Percentiles rank a stretch among this genome's conserved stretches.
Evolutionary conservation across 1,284 basidiomycete species (phyloP).

Genomic region (Apiotrichum sp.): DNA sequence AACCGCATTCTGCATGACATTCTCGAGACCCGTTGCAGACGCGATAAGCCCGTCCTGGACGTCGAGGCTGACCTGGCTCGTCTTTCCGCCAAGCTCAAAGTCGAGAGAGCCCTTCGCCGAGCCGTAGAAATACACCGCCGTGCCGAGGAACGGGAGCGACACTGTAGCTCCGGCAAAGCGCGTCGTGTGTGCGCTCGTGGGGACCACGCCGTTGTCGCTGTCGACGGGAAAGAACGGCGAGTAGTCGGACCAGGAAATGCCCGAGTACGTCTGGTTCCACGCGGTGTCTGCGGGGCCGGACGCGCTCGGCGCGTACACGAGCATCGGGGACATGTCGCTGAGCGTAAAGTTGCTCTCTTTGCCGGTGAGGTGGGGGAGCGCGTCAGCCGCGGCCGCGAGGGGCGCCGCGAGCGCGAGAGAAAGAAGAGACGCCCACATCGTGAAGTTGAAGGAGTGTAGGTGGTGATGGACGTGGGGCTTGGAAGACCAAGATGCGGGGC

Average conservation of each 20-base stretch:
- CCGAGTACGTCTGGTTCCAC: constrained; percentile 4
- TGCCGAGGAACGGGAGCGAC: background rate
- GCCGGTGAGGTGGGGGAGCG: background rate
- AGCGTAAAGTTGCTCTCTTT: background rate
- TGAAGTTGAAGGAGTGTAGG: too few relatives aligned
- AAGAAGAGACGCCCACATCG: background rate
- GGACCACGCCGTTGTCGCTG: background rate
- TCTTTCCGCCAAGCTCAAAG: background rate
- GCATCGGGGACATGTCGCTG: constrained; percentile 4
- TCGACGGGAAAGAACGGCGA: background rate
- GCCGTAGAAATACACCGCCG: constrained; percentile 4
- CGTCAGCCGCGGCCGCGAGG: background rate
- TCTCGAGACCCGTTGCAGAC: background rate
- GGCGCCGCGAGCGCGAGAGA: background rate
- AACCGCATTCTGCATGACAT: background rate
- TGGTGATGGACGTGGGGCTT: too few relatives aligned
- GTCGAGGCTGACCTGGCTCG: background rate
- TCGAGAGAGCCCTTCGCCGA: background rate
- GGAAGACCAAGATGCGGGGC: too few relatives aligned
- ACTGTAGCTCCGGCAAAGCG: background rate
- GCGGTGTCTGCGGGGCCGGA: background rate
- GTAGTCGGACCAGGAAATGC: background rate
- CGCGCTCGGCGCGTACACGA: background rate
- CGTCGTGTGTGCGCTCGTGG: background rate
- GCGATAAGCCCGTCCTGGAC: background rate